Evolutionary conservation across 495 filamentous ascomycete species (phyloP), one percentile per base, ranked within the genome.

Genomic region (Penicillium longicatenatum): DNA sequence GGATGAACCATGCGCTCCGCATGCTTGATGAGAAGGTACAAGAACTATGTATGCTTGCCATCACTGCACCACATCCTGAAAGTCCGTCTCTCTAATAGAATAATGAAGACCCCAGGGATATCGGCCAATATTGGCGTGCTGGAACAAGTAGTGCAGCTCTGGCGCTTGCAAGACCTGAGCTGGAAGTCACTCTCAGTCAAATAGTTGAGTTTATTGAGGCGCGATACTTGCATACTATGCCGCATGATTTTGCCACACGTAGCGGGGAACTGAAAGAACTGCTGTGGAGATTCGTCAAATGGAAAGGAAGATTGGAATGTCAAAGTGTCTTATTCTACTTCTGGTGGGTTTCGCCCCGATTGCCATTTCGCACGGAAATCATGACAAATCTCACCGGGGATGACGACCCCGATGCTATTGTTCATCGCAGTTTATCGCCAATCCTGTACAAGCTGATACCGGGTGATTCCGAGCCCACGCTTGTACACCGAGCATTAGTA

Each of bases 281-380:
- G 2, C 16, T 68, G 1, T 10, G 37, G 4, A 22, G 55, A 8
- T 69, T 60, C 37, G 9, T 64, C 5, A 12, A 52, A 0, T 57
- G 69, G 39, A 71, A 71, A 30, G 21, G 52, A 6, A 55, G 37
- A 14, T 44, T 71, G 1, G 67, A 71, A 14, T 35, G 60, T 17
- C 66, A 69, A 43, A 59, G 51, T 30, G 22, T 35, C 14, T n/a
- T 42, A 2, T 70, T 68, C 20, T 21, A 24, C 1, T 68, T 70
- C 39, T 54, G 46, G 46, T 33, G 55, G 21, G 63, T 58, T 17
- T 11, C 29, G 2, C 50, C 50, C 9, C 8, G 35, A 24, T 46
- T 43, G 51, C 54, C 39, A 1, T 54, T 61, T 31, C 30, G 52
- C 0, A 37, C 37, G 6, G 46, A 59, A 16, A 17, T 26, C 1